Evolutionary conservation across 208 protist species (phyloP).

Genomic region (Leishmania martiniquensis): DNA sequence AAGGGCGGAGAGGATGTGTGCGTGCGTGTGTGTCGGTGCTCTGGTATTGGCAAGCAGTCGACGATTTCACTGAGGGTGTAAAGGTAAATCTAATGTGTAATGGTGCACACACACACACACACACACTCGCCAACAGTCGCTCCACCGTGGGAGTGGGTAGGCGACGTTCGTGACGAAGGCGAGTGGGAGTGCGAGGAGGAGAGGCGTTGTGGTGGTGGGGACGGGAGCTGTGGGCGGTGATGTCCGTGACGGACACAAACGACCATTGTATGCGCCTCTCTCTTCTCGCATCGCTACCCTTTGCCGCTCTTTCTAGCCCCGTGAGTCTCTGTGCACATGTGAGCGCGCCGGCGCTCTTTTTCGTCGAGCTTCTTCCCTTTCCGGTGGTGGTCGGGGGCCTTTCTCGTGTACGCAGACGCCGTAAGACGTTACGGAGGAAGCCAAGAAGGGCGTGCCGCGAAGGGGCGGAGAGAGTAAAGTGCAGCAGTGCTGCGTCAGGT

Average conservation of each 20-base stretch:
- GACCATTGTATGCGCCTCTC: not conserved
- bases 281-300: too few relatives aligned
- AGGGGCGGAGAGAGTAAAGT: not conserved
- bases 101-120: not conserved
- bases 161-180: not conserved
- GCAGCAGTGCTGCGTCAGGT: not conserved
- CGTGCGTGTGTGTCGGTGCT: not conserved
- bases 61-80: not conserved
- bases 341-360: not conserved
- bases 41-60: not conserved
- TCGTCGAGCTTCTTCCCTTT: not conserved
- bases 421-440: not conserved
- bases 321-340: not conserved
- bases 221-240: not conserved
- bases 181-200: not conserved
- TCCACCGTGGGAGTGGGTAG: not conserved
- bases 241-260: not conserved
- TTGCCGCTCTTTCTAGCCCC: too few relatives aligned
- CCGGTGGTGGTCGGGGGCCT: too few relatives aligned
- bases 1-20: not conserved
- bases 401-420: too few relatives aligned
- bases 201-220: not conserved
- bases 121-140: not conserved
- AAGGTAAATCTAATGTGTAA: constrained; percentile 9
- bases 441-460: not conserved